phyloP scores from a whole-genome alignment of 1,139 yeast genomes.

The Kazachstania sp. region DNA sequence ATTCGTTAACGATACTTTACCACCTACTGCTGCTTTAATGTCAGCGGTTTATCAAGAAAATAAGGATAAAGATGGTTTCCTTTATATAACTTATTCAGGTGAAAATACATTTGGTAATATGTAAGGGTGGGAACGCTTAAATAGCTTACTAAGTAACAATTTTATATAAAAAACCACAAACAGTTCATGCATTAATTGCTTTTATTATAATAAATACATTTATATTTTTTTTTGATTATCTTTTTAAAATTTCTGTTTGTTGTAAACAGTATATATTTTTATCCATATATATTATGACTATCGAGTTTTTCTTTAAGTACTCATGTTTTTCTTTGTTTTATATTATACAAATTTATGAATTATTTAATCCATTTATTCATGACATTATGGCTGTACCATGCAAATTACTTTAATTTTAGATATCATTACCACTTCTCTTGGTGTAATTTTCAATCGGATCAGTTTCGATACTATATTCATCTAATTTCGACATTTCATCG shows the following conservation, averaged over 20 bases:
- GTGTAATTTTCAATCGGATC: slow-evolving; percentile 30
- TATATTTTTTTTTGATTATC: too few species aligned
- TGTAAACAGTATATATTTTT: too few species aligned
- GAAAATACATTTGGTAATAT: slow-evolving; percentile 71
- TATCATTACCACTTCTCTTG: slow-evolving; percentile 27
- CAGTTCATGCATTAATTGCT: too few species aligned
- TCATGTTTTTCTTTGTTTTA: not conserved
- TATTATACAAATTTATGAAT: not conserved
- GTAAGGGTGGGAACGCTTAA: too few species aligned
- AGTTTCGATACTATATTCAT: slow-evolving; percentile 23
- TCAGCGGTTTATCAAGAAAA: slow-evolving; percentile 91
- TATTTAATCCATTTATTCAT: not conserved
- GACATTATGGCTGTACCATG: not conserved
- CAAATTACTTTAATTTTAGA: slow-evolving; percentile 7
- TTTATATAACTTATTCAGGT: slow-evolving; percentile 85
- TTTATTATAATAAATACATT: too few species aligned
- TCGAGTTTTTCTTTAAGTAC: too few species aligned
- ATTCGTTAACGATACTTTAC: slow-evolving; percentile 90
- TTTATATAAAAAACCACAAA: too few species aligned
- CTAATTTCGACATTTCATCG: slow-evolving; percentile 21
- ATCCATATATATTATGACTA: too few species aligned
- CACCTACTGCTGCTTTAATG: slow-evolving; percentile 97
- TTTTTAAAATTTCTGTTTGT: too few species aligned
- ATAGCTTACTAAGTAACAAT: too few species aligned
- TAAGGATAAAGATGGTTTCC: slow-evolving; percentile 94